Evolutionary conservation across 495 filamentous ascomycete species (phyloP).

Genomic region (Trichoderma gamsii): DNA sequence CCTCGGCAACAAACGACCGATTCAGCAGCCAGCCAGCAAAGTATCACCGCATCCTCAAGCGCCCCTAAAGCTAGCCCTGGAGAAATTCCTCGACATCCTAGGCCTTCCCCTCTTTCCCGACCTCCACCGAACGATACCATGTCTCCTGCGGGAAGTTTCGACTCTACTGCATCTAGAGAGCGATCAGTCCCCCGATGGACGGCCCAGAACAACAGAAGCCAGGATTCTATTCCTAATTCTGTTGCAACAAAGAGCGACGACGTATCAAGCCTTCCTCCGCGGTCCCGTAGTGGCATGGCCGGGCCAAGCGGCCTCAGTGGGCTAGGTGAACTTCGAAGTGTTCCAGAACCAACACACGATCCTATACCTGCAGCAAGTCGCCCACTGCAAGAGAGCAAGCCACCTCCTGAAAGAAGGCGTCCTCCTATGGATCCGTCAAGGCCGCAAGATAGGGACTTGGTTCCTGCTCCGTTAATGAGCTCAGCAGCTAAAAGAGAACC

Average conservation of each 20-base stretch:
- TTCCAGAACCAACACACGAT: neutral
- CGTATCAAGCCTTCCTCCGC: conserved; percentile 39
- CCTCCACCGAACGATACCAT: conserved; percentile 32
- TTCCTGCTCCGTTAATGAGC: conserved; percentile 50
- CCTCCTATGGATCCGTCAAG: conserved; percentile 49
- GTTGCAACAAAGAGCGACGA: conserved; percentile 43
- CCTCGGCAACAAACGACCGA: conserved; percentile 16
- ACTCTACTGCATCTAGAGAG: conserved; percentile 39
- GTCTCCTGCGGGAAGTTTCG: conserved; percentile 41
- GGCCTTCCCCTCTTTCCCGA: conserved; percentile 28
- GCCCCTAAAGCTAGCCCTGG: neutral
- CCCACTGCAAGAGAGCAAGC: conserved; percentile 18
- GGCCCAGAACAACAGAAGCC: conserved; percentile 47
- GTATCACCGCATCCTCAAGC: conserved; percentile 13
- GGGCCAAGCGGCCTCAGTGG: conserved; percentile 31
- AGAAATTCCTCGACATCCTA: neutral
- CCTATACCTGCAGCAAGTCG: neutral
- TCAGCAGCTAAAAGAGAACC: conserved; percentile 42
- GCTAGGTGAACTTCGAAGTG: conserved; percentile 32
- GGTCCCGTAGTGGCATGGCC: conserved; percentile 41
- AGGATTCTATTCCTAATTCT: conserved; percentile 48
- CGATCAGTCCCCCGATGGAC: conserved; percentile 40
- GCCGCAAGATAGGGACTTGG: conserved; percentile 40
- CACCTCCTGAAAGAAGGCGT: conserved; percentile 44
- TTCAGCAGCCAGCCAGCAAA: conserved; percentile 16